Base-by-base conservation (phyloP, 805 yeast species). In the Saccharomyces cerevisiae region DNA sequence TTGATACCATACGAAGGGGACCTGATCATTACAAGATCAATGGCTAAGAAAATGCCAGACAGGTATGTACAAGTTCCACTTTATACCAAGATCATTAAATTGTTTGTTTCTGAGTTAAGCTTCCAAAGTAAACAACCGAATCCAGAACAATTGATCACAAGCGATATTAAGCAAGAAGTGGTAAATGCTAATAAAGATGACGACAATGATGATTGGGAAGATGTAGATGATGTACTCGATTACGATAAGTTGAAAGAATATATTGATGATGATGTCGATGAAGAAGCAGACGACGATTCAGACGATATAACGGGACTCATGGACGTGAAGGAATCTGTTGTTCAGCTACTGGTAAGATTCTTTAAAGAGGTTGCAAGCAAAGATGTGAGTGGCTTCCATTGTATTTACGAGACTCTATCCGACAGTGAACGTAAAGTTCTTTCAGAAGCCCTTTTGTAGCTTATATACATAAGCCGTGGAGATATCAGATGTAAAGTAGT, bases 1-100 rank as follows among this genome's bases (percentile, higher is more conserved):
- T 71, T 83, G 32, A 71, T 86, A 29, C 83, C 87, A 2, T 78
- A 82, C 62, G 71, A 73, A 48, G 72, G 74, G 6, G 86, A 82
- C 53, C 61, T 80, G n/a, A 90, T 92, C 36, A 73, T 89, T 3
- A 92, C 98, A 0, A 79, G 98, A 64, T 88, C 97, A 0, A 87
- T 84, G 85, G 82, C 95, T 3, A 83, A 80, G 60, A 69, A 70
- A 14, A 76, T 83, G 78, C 86, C 87, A 0, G 78, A 81, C 51
- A 69, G 76, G 60, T 89, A 78, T 60, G 81, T 87, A 0, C 81
- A 79, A 62, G 76, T 90, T 1, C 75, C 91, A 0, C 87, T 89
- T 0, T 79, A 85, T 14, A 75, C 77, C 46, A 90, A 89, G 64
- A 89, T 92, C 24, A 65, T 89, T 49, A 86, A 85, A 62, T 70